A percentile compares a stretch with the other conserved stretches of the same genome.
phyloP scores from a whole-genome alignment of 148 eudicot genomes.

The Bassia scoparia region DNA sequence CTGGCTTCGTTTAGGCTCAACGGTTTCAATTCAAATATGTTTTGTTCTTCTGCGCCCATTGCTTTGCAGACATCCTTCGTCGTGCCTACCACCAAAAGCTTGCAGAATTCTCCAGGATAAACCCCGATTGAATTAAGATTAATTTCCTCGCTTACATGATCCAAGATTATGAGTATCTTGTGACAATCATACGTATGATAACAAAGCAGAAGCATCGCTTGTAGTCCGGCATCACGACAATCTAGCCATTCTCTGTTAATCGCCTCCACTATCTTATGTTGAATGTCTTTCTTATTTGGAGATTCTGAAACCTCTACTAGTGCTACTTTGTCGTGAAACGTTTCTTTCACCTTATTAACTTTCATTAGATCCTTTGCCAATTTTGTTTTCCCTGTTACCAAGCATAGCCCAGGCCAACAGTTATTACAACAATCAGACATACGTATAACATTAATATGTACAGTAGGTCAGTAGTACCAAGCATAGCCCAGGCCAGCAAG shows the following conservation, averaged over 20 bases:
- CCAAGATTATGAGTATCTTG: conserved; percentile 19
- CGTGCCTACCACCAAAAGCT: conserved; percentile 10
- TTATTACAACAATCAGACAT: no score
- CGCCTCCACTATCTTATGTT: conserved; percentile 15
- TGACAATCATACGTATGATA: not conserved
- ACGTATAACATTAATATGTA: no score
- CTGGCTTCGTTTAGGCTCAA: conserved; percentile 1
- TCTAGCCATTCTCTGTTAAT: not conserved
- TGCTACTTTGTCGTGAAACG: not conserved
- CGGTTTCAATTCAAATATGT: not conserved
- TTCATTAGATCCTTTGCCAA: not conserved
- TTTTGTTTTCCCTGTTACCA: not conserved
- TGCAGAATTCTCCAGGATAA: not conserved
- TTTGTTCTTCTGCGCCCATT: not conserved
- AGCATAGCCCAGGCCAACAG: not conserved
- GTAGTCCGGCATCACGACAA: not conserved
- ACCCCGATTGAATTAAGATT: conserved; percentile 11
- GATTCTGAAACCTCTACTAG: conserved; percentile 22
- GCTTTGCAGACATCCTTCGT: conserved; percentile 2
- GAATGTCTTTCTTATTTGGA: conserved; percentile 19
- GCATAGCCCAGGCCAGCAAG: not conserved
- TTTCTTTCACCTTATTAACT: not conserved
- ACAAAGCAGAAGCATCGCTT: not conserved
- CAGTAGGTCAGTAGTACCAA: no score
- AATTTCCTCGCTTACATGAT: conserved; percentile 13